phyloP scores from a whole-genome alignment of 1,284 basidiomycete species.

The Melampsora occidentalis region DNA sequence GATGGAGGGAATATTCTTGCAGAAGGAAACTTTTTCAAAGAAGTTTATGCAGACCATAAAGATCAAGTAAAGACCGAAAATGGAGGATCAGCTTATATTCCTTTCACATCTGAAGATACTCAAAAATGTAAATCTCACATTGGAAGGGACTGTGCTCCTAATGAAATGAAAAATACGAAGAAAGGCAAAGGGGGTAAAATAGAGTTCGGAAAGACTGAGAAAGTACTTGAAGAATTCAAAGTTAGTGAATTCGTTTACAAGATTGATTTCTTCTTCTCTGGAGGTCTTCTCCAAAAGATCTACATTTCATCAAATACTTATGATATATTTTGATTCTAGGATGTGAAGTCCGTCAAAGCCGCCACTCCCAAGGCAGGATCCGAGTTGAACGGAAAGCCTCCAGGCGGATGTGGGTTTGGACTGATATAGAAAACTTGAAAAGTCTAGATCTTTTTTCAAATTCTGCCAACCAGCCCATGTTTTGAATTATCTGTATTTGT shows the following conservation, averaged over 20 bases:
- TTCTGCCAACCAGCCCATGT: no score
- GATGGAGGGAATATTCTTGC: slow-evolving; percentile 22
- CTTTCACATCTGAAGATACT: neutral
- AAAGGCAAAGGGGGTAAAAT: neutral
- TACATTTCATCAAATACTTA: neutral
- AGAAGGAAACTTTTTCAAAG: slow-evolving; percentile 43
- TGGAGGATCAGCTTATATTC: slow-evolving; percentile 24
- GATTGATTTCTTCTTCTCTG: neutral
- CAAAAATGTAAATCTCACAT: neutral
- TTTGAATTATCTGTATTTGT: no score
- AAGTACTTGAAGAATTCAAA: neutral
- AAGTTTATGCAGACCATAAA: slow-evolving; percentile 1
- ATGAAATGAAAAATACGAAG: neutral
- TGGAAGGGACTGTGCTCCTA: slow-evolving; percentile 26
- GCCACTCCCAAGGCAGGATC: neutral
- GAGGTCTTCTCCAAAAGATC: neutral
- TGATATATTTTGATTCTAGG: neutral
- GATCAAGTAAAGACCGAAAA: neutral
- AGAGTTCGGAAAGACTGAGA: neutral
- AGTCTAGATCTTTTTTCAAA: no score
- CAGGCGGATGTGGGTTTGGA: slow-evolving; percentile 1
- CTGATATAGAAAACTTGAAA: neutral
- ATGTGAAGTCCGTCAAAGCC: neutral
- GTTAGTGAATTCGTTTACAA: neutral
- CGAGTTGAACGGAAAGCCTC: neutral